Percentiles rank a stretch among this genome's conserved stretches.
Evolutionary conservation across 352 stramenopile genomes (phyloP).

Genomic region (Phytophthora tentaculata): DNA sequence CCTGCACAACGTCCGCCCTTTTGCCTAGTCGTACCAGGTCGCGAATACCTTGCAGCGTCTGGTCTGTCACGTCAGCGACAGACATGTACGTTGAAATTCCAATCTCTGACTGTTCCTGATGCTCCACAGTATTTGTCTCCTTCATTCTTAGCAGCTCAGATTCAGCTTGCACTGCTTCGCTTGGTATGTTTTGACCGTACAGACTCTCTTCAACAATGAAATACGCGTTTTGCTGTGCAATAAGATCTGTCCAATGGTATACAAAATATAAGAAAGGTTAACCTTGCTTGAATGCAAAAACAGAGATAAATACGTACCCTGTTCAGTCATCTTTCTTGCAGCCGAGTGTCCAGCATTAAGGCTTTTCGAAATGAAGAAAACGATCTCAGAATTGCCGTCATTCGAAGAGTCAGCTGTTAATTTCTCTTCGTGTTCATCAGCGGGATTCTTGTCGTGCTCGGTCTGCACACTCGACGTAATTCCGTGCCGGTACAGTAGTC

Average conservation of each 20-base stretch:
- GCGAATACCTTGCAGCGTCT: conserved; percentile 59
- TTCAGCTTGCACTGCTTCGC: conserved; percentile 20
- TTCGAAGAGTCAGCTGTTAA: background rate
- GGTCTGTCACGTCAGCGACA: conserved; percentile 57
- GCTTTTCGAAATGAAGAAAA: conserved; percentile 39
- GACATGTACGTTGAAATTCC: conserved; percentile 47
- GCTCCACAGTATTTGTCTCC: background rate
- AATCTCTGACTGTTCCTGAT: background rate
- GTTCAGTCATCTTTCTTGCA: conserved; percentile 25
- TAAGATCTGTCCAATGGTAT: conserved; percentile 28
- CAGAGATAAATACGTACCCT: conserved; percentile 44
- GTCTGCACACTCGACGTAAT: conserved; percentile 33
- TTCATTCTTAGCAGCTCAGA: conserved; percentile 21
- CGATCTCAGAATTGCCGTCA: conserved; percentile 3
- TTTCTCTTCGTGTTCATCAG: conserved; percentile 1
- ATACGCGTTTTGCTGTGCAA: conserved; percentile 21
- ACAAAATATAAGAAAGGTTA: conserved; percentile 1
- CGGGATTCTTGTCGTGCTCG: background rate
- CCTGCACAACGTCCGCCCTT: conserved; percentile 41
- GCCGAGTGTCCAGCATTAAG: conserved; percentile 12
- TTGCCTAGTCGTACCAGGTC: conserved; percentile 44
- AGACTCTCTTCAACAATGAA: conserved; percentile 56
- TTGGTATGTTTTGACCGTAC: conserved; percentile 5
- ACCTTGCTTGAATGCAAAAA: no score
- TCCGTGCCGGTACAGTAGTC: conserved; percentile 46